These are phyloP conservation scores for Thalia dealbata DNA, from an alignment of 176 grass and related monocot species.

Conservation along the genomic window DNA sequence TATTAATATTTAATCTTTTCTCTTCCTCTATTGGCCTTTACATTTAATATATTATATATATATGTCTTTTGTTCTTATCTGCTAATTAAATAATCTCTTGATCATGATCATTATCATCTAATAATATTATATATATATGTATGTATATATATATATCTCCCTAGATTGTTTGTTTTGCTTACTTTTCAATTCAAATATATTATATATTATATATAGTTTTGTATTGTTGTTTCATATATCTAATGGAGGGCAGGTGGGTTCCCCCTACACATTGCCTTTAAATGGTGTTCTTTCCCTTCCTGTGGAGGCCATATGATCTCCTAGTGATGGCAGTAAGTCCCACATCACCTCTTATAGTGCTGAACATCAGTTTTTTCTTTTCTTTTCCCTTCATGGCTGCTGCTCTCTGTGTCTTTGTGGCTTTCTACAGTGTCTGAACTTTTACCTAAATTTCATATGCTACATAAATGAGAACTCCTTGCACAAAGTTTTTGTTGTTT, in stretches of 20 bases:
- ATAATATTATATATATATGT: no score
- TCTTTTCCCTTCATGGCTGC: not conserved
- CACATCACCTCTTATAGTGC: not conserved
- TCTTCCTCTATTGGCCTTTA: not conserved
- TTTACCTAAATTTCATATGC: no score
- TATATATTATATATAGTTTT: no score
- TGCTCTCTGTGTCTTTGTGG: not conserved
- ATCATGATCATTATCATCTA: no score
- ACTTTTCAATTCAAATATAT: no score
- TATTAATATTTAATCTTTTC: conserved; percentile 36
- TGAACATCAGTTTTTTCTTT: not conserved
- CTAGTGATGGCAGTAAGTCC: not conserved
- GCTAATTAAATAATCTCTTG: not conserved
- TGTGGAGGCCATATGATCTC: not conserved
- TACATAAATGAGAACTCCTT: no score
- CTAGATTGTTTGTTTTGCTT: no score
- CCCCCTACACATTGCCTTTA: not conserved
- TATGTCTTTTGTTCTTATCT: not conserved
- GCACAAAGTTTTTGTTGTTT: no score
- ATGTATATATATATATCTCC: no score
- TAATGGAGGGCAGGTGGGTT: not conserved
- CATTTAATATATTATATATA: not conserved
- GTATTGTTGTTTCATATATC: no score
- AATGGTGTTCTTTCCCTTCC: not conserved
- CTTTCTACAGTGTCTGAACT: not conserved